Evolutionary conservation across 2,329 filamentous ascomycete species (phyloP).

Genomic region (Fusarium coicis): DNA sequence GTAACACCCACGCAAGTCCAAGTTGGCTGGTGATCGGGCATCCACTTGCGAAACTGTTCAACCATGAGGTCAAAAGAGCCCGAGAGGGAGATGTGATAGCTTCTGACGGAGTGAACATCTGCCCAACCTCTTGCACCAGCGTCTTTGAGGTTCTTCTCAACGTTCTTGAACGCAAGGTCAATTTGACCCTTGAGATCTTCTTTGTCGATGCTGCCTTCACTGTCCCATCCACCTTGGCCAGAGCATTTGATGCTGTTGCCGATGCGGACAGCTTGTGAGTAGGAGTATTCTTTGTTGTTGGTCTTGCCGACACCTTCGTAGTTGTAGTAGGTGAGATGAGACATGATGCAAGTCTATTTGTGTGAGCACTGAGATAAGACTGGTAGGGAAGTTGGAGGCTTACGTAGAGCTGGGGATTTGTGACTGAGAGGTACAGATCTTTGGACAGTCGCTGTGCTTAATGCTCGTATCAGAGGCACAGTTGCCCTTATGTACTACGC

Average conservation of each 20-base stretch:
- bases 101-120: slow-evolving; percentile 63
- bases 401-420: background rate
- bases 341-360: slow-evolving; percentile 37
- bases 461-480: background rate
- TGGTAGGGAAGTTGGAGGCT: background rate
- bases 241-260: slow-evolving; percentile 39
- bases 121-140: slow-evolving; percentile 67
- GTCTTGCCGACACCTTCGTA: slow-evolving; percentile 48
- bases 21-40: slow-evolving; percentile 63
- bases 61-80: slow-evolving; percentile 56
- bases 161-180: slow-evolving; percentile 66
- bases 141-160: slow-evolving; percentile 60
- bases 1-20: slow-evolving; percentile 65
- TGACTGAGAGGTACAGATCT: background rate
- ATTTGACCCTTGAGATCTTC: slow-evolving; percentile 58
- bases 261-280: slow-evolving; percentile 38
- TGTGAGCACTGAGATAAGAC: background rate
- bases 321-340: slow-evolving; percentile 47
- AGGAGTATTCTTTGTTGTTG: slow-evolving; percentile 39
- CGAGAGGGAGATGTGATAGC: slow-evolving; percentile 57
- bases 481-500: slow-evolving; percentile 20
- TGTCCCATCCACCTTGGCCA: slow-evolving; percentile 40
- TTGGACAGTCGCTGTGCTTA: background rate
- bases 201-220: slow-evolving; percentile 34
- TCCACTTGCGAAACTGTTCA: slow-evolving; percentile 59